Evolutionary conservation across 371 early-diverging fungal genomes (phyloP).

Genomic region (Apophysomyces trapeziformis): DNA sequence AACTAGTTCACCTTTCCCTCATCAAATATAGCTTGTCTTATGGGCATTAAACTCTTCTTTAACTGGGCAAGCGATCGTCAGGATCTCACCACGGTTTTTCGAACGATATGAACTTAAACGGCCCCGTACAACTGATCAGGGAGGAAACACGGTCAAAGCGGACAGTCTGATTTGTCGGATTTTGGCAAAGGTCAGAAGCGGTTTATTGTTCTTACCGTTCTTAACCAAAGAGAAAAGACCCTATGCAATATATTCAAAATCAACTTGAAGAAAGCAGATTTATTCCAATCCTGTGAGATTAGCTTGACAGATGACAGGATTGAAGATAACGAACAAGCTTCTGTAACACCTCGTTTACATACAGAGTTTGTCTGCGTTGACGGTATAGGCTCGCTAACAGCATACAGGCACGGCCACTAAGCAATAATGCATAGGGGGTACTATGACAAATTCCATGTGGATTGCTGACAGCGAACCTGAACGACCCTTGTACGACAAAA

Average conservation of each 20-base stretch:
- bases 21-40: conserved; percentile 20
- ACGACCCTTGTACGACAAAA: conserved; percentile 17
- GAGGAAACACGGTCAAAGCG: conserved; percentile 11
- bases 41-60: conserved; percentile 25
- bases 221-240: conserved; percentile 6
- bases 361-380: conserved; percentile 11
- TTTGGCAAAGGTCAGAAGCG: conserved; percentile 15
- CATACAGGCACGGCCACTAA: too few species aligned
- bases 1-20: background rate
- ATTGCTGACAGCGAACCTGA: conserved; percentile 22
- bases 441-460: conserved; percentile 25
- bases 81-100: conserved; percentile 30
- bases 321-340: background rate
- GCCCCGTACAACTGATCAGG: conserved; percentile 3
- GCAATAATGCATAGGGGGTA: conserved; percentile 7
- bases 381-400: background rate
- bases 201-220: background rate
- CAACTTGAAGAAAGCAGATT: conserved; percentile 13
- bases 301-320: conserved; percentile 3
- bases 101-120: conserved; percentile 20
- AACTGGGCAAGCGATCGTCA: conserved; percentile 29
- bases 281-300: conserved; percentile 18
- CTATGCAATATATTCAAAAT: conserved; percentile 18
- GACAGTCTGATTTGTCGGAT: conserved; percentile 21
- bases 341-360: conserved; percentile 3